A percentile compares a stretch with the other conserved stretches of the same genome.
Evolutionary conservation across 805 yeast genomes (phyloP).

Genomic region (Spathaspora gorwiae): DNA sequence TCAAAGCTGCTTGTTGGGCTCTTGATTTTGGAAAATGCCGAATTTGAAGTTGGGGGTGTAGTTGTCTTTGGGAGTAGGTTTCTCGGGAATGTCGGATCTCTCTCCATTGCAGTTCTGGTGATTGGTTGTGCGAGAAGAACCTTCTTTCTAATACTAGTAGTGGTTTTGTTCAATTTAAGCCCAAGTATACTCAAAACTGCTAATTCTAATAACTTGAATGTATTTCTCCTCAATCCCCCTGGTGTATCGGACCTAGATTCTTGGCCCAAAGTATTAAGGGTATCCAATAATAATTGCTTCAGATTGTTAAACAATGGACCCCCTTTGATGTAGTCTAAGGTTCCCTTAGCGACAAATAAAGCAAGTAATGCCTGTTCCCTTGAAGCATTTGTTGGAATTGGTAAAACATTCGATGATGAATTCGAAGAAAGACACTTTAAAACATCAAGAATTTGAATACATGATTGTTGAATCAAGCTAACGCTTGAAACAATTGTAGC

Average conservation of each 20-base stretch:
- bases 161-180: constrained; percentile 32
- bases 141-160: constrained; percentile 11
- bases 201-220: constrained; percentile 52
- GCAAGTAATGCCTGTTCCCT: constrained; percentile 62
- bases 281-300: constrained; percentile 49
- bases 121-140: constrained; percentile 13
- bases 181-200: constrained; percentile 60
- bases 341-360: constrained; percentile 65
- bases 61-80: background rate
- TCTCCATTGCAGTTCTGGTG: constrained; percentile 19
- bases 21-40: background rate
- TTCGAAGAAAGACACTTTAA: constrained; percentile 35
- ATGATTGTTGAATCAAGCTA: constrained; percentile 64
- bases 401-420: constrained; percentile 41
- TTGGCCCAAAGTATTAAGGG: constrained; percentile 45
- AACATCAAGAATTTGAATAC: constrained; percentile 54
- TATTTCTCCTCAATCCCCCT: constrained; percentile 56
- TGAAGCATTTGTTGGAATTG: constrained; percentile 60
- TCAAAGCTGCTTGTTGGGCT: constrained; percentile 3
- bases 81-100: constrained; percentile 12
- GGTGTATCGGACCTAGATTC: constrained; percentile 54
- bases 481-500: constrained; percentile 46
- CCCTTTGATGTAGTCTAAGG: constrained; percentile 76
- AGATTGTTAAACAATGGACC: constrained; percentile 75
- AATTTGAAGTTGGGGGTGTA: background rate